Evolutionary conservation across 345 rosid species (phyloP).

Genomic region (Euphorbia pulcherrima): DNA sequence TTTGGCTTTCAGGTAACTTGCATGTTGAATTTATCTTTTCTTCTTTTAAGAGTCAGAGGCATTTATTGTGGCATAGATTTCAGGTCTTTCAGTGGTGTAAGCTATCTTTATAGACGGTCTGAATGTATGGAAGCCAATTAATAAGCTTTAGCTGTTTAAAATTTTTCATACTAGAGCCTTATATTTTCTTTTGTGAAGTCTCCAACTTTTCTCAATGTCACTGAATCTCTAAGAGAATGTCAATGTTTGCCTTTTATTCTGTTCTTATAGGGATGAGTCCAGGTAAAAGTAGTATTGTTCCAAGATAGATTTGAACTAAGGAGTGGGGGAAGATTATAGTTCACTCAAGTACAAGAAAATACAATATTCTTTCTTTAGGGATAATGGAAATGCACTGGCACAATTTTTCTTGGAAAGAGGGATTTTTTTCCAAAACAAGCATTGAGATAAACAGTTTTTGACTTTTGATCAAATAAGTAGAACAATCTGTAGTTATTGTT

Average conservation of each 20-base stretch:
- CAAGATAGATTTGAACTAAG: conserved; percentile 3
- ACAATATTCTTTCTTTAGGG: not conserved
- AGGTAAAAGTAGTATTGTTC: not conserved
- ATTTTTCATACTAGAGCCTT: not conserved
- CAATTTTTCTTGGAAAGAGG: not conserved
- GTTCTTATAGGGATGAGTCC: not conserved
- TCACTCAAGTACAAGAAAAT: not conserved
- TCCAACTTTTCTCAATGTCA: not conserved
- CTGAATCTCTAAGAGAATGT: not conserved
- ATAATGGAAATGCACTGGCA: not conserved
- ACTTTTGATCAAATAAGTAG: not conserved
- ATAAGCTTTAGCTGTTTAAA: not conserved
- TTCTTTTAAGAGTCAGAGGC: not conserved
- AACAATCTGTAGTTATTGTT: not conserved
- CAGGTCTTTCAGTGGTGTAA: conserved; percentile 1
- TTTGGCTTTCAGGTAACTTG: conserved; percentile 93
- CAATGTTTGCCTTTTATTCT: not conserved
- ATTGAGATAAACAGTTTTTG: not conserved
- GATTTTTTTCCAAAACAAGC: not conserved
- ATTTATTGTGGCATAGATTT: conserved; percentile 1
- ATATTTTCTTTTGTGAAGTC: not conserved
- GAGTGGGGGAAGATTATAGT: not conserved
- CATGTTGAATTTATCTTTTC: conserved; percentile 14
- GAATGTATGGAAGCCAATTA: not conserved
- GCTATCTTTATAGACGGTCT: not conserved